Conservation (phyloP, 2,329 filamentous ascomycete species). For the Cadophora malorum region DNA sequence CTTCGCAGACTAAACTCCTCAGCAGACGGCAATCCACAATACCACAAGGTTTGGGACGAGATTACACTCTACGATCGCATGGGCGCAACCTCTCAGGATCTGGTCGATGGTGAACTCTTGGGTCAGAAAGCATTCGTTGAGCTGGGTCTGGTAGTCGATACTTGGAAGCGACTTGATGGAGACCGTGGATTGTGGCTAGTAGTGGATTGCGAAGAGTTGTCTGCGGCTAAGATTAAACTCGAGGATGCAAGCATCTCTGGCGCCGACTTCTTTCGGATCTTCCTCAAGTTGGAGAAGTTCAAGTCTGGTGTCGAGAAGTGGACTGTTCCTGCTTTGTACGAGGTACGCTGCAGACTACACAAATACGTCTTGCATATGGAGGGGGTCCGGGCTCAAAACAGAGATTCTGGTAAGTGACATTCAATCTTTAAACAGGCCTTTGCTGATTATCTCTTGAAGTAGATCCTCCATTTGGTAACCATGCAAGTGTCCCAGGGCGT, state of each 20-base stretch:
- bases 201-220: neutral
- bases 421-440: neutral
- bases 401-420: neutral
- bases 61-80: neutral
- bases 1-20: neutral
- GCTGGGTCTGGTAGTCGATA: neutral
- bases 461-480: too few species aligned
- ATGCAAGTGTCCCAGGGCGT: too few species aligned
- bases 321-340: neutral
- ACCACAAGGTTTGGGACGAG: neutral
- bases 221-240: neutral
- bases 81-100: neutral
- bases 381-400: neutral
- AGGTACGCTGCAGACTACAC: neutral
- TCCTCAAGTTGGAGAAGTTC: neutral
- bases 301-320: neutral
- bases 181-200: neutral
- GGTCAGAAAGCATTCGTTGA: neutral
- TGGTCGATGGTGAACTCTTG: neutral
- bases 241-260: neutral
- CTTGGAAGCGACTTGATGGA: slow-evolving; percentile 8
- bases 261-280: neutral
- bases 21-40: neutral
- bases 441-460: too few species aligned
- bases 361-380: neutral